Base-by-base conservation (phyloP, 2,329 filamentous ascomycete genomes). In the Nothophaeocryptopus gaeumannii region DNA sequence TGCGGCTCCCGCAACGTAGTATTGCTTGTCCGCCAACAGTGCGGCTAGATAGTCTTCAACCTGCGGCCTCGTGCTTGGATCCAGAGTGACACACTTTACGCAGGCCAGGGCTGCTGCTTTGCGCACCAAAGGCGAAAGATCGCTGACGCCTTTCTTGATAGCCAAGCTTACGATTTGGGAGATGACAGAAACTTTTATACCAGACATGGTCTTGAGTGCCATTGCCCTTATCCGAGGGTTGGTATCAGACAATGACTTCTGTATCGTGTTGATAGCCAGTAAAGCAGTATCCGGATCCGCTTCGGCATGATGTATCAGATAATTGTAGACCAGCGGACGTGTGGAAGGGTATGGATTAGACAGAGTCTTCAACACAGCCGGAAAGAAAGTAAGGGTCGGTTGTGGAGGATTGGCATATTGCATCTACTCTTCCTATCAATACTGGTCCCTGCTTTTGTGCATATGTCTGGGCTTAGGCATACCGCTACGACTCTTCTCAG, bases 311-410 rank as follows among this genome's bases (percentile, higher is more conserved):
- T 95, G 89, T 53, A 97, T 86, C 55, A 99, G 84, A 72, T 96
- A 99, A 68, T 96, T 95, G 76, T 99, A 99, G 55, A 99, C 93
- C 48, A 99, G 83, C 71, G 97, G 97, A 74, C 96, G 95, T 71
- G 97, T 91, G 65, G 95, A 90, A 63, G 96, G 80, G 63, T 90
- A 96, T 11, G 91, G 87, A 33, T 89, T 96, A 26, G 92, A 92
- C 52, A 96, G 89, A 63, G 97, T 99, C 75, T 99, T 99, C 69
- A 99, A 89, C 47, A 99, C 88, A 16, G 90, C 88, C n/a, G 92
- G 95, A 77, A 99, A 99, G 78, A 92, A 95, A 15, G 88, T 85
- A 2, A 95, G 78, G 50, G 90, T 96, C 60, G 89, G 86, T 68
- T 95, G 88, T 62, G 88, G 84, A 61, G 89, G 86, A 67, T 92